These are phyloP conservation scores for Lycium ferocissimum DNA, from an alignment of 257 asterid species.

Conservation along the genomic window DNA sequence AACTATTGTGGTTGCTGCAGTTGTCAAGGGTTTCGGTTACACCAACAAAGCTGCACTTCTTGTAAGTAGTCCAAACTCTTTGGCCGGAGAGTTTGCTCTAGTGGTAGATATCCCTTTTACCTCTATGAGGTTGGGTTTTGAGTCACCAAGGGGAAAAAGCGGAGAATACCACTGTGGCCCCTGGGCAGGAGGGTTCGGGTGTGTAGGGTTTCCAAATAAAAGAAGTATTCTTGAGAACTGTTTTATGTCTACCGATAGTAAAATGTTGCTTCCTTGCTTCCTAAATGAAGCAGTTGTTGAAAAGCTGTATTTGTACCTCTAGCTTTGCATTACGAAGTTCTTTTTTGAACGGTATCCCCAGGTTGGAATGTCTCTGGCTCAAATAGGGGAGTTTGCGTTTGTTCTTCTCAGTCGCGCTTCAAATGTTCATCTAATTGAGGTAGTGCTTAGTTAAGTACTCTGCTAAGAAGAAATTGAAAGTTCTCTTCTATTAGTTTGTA, in stretches of 20 bases:
- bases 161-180: constrained; percentile 24
- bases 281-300: neutral
- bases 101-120: constrained; percentile 1
- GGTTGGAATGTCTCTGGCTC: constrained; percentile 96
- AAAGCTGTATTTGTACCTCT: constrained; percentile 5
- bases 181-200: constrained; percentile 25
- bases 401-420: constrained; percentile 88
- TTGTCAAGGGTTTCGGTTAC: constrained; percentile 86
- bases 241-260: neutral
- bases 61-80: constrained; percentile 52
- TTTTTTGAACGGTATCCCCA: constrained; percentile 34
- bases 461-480: neutral
- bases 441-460: constrained; percentile 27
- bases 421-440: constrained; percentile 82
- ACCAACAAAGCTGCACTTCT: constrained; percentile 74
- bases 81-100: constrained; percentile 25
- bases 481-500: constrained; percentile 4
- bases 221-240: neutral
- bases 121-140: constrained; percentile 5
- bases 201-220: neutral
- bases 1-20: constrained; percentile 66
- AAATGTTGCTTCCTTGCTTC: neutral
- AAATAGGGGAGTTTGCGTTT: constrained; percentile 91
- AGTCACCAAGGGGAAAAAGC: neutral
- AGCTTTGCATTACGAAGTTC: constrained; percentile 11